These are phyloP conservation scores for Backusella sp. DNA, from an alignment of 192 early-diverging fungal species.

Conservation along the genomic window DNA sequence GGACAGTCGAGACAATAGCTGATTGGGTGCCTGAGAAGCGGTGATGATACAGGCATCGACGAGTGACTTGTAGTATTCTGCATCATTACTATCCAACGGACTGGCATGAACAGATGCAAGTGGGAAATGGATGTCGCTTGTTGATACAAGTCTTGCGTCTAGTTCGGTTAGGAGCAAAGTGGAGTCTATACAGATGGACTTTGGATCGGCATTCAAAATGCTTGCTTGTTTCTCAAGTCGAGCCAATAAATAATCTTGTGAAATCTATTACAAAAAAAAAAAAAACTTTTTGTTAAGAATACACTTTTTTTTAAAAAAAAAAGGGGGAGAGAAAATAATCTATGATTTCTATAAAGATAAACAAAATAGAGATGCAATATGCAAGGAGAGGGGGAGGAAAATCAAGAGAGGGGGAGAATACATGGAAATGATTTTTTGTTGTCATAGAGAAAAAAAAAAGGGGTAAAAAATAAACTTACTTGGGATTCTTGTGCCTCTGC, in stretches of 20 bases:
- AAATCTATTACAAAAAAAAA: constrained; percentile 39
- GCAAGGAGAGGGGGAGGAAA: not conserved
- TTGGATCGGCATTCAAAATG: constrained; percentile 54
- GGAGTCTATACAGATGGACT: constrained; percentile 57
- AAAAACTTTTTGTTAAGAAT: not conserved
- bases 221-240: constrained; percentile 57
- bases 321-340: no score
- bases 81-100: constrained; percentile 54
- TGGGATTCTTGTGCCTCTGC: not conserved
- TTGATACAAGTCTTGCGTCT: constrained; percentile 9
- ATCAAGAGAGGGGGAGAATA: not conserved
- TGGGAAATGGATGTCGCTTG: constrained; percentile 1
- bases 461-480: constrained; percentile 3
- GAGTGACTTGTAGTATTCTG: constrained; percentile 67
- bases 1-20: constrained; percentile 75
- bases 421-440: not conserved
- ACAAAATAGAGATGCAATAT: constrained; percentile 6
- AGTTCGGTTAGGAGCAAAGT: constrained; percentile 55
- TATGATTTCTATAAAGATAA: constrained; percentile 1
- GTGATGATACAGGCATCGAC: constrained; percentile 59
- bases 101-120: constrained; percentile 31
- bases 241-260: constrained; percentile 52
- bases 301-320: not conserved
- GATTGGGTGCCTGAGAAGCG: constrained; percentile 59
- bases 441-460: constrained; percentile 1